phyloP scores from a whole-genome alignment of 2,329 filamentous ascomycete species.

The Thelonectria blattea region DNA sequence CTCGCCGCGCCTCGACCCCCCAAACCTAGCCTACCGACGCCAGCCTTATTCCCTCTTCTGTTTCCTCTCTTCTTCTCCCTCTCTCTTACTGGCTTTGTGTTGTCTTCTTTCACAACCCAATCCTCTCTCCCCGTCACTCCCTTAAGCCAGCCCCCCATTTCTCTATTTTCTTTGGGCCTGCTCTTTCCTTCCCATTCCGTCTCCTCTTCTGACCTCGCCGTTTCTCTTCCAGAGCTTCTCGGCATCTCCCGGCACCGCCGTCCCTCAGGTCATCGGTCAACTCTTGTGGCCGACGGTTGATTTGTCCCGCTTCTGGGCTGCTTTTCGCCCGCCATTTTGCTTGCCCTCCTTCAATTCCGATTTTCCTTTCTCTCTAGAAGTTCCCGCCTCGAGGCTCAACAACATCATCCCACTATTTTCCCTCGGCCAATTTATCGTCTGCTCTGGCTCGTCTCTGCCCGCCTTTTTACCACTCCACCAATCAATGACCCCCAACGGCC shows the following conservation, averaged over 20 bases:
- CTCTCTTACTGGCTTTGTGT: constrained; percentile 4
- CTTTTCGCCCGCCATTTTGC: constrained; percentile 6
- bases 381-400: neutral
- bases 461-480: constrained; percentile 12
- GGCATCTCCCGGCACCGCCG: constrained; percentile 9
- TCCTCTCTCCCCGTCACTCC: constrained; percentile 15
- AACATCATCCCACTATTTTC: neutral
- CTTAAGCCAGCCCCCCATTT: constrained; percentile 2
- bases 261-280: constrained; percentile 18
- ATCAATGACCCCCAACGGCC: constrained; percentile 35
- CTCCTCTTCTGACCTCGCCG: constrained; percentile 18
- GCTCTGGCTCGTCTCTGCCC: constrained; percentile 4
- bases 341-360: neutral
- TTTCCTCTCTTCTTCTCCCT: constrained; percentile 23
- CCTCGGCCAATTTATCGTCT: neutral
- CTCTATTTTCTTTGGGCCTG: constrained; percentile 10
- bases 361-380: neutral
- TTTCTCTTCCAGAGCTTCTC: constrained; percentile 17
- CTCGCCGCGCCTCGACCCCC: constrained; percentile 38
- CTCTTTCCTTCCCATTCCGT: neutral
- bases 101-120: constrained; percentile 11
- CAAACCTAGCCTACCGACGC: constrained; percentile 34
- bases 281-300: constrained; percentile 16
- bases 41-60: constrained; percentile 39
- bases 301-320: constrained; percentile 6